phyloP scores from a whole-genome alignment of 1,284 basidiomycete species.

The Rhodotorula glutinis region DNA sequence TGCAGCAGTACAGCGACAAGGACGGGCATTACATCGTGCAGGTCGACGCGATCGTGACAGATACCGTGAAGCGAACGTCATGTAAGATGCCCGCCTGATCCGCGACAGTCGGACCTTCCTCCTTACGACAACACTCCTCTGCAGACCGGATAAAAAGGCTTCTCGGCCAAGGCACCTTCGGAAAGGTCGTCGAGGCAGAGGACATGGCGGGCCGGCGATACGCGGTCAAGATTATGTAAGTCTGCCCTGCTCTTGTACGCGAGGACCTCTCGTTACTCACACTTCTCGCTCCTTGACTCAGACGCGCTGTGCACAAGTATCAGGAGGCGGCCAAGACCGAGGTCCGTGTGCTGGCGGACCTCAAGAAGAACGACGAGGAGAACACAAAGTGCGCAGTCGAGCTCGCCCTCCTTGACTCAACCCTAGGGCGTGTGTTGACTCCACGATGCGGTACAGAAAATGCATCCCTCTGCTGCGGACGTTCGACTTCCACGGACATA shows the following conservation, averaged over 20 bases:
- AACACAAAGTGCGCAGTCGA: conserved; percentile 52
- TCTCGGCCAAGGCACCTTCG: conserved; percentile 96
- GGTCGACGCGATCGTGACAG: not conserved
- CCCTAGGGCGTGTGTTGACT: not conserved
- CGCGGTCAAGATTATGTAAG: conserved; percentile 91
- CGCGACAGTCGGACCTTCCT: no score
- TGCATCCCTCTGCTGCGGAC: conserved; percentile 93
- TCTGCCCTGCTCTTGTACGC: not conserved
- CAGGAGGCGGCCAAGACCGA: conserved; percentile 99
- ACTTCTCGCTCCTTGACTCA: not conserved
- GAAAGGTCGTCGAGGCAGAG: conserved; percentile 94
- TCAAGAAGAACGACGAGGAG: conserved; percentile 82
- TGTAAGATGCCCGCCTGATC: not conserved
- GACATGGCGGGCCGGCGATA: conserved; percentile 65
- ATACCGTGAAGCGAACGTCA: no score
- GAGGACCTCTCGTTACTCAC: not conserved
- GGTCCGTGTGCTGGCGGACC: conserved; percentile 85
- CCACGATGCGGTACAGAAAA: conserved; percentile 64
- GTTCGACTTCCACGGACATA: conserved; percentile 97
- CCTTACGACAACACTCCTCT: fast-evolving
- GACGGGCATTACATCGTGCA: conserved; percentile 51
- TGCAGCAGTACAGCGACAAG: conserved; percentile 42
- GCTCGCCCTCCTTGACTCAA: no score
- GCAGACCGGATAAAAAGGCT: conserved; percentile 68
- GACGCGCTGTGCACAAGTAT: conserved; percentile 87